Percentiles rank a stretch among this genome's conserved stretches.
phyloP scores from a whole-genome alignment of 495 filamentous ascomycete species.

The Astrothelium macrocarpum region DNA sequence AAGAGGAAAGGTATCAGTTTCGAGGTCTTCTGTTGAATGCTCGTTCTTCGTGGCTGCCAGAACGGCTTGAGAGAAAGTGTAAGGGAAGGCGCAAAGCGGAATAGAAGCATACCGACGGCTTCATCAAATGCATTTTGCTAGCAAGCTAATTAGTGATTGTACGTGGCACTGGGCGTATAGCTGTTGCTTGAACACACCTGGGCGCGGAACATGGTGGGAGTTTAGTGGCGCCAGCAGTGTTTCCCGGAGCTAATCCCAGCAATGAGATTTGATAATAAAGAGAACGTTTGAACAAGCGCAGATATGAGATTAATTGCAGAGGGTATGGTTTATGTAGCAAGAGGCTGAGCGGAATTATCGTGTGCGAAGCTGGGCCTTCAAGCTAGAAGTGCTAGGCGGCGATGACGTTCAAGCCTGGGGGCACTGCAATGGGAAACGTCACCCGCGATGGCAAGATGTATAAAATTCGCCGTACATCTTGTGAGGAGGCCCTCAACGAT shows the following conservation, averaged over 20 bases:
- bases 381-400: neutral
- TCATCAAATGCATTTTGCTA: slow-evolving; percentile 5
- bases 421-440: no score
- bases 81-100: neutral
- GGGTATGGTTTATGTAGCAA: neutral
- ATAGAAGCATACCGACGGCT: slow-evolving; percentile 1
- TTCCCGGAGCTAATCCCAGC: neutral
- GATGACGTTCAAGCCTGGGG: neutral
- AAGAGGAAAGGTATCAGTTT: slow-evolving; percentile 8
- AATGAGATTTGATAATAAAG: neutral
- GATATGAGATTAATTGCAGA: neutral
- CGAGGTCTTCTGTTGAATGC: neutral
- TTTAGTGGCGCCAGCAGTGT: neutral
- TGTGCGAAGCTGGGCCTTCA: neutral
- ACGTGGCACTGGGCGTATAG: neutral
- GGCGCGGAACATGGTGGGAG: slow-evolving; percentile 3
- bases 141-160: neutral
- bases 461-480: no score
- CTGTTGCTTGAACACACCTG: neutral
- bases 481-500: no score
- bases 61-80: neutral
- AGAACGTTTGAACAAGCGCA: neutral
- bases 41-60: neutral
- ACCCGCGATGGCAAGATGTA: no score
- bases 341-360: neutral